Conservation (phyloP, 139 green algal genomes). For the Gonium pectorale region DNA sequence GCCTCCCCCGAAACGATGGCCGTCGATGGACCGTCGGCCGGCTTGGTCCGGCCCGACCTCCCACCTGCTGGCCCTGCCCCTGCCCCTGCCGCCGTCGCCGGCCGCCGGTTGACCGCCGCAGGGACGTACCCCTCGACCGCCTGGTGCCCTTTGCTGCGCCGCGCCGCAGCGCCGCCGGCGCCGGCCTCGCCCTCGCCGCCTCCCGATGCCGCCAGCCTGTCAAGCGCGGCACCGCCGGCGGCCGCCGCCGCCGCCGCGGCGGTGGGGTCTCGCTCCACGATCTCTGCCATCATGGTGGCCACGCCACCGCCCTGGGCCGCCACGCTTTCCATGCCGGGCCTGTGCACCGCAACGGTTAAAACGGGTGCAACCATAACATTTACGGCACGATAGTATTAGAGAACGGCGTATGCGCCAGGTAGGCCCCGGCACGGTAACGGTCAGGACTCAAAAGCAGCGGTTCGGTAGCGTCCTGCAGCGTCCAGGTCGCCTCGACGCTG, state of each 20-base stretch:
- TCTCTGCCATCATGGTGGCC: conserved; percentile 45
- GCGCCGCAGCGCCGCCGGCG: background rate
- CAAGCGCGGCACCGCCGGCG: conserved; percentile 21
- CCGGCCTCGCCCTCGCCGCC: background rate
- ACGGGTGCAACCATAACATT: too few species aligned
- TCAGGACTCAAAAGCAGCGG: too few species aligned
- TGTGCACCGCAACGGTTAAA: too few species aligned
- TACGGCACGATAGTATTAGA: too few species aligned
- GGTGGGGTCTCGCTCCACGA: conserved; percentile 24
- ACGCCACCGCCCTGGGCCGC: conserved; percentile 46
- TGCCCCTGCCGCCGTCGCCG: background rate
- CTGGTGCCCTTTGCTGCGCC: background rate
- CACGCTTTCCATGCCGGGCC: conserved; percentile 14
- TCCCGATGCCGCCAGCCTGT: conserved; percentile 6
- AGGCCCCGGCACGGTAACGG: too few species aligned
- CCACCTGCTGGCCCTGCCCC: background rate
- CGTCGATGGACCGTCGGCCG: too few species aligned
- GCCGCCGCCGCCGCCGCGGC: conserved; percentile 1
- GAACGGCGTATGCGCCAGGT: too few species aligned
- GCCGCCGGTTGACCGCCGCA: background rate
- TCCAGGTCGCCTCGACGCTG: too few species aligned
- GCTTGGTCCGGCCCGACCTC: too few species aligned
- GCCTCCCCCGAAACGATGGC: too few species aligned
- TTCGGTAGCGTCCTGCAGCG: too few species aligned
- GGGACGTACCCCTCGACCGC: conserved; percentile 47